These are phyloP conservation scores for Rossbeevera mucosa DNA, from an alignment of 768 basidiomycete genomes.

Conservation along the genomic window DNA sequence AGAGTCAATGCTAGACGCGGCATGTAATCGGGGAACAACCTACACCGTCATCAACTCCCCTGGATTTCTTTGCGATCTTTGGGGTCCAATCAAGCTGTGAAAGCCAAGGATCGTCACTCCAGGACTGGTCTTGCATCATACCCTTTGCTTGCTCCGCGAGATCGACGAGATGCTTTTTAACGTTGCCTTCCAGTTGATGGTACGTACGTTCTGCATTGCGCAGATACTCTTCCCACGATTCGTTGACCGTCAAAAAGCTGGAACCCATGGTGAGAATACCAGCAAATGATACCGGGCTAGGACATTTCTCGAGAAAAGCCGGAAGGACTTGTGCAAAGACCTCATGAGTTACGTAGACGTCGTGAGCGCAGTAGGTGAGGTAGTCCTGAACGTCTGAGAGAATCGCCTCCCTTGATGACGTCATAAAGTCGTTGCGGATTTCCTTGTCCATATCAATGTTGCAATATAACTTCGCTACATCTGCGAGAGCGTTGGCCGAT, in stretches of 20 bases:
- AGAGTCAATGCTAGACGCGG: not conserved
- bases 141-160: slow-evolving; percentile 56
- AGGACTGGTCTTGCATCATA: slow-evolving; percentile 48
- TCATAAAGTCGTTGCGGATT: slow-evolving; percentile 73
- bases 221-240: slow-evolving; percentile 84
- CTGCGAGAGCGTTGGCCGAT: slow-evolving; percentile 84
- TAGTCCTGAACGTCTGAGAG: slow-evolving; percentile 64
- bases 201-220: slow-evolving; percentile 65
- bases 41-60: slow-evolving; percentile 46
- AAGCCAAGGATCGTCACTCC: slow-evolving; percentile 78
- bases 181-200: slow-evolving; percentile 57
- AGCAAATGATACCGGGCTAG: slow-evolving; percentile 89
- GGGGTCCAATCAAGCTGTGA: slow-evolving; percentile 94
- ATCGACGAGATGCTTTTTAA: slow-evolving; percentile 59
- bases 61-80: slow-evolving; percentile 67
- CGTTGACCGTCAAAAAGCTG: slow-evolving; percentile 85
- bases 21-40: not conserved
- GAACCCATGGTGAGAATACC: slow-evolving; percentile 90
- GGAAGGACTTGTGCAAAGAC: slow-evolving; percentile 81
- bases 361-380: slow-evolving; percentile 78
- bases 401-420: slow-evolving; percentile 58
- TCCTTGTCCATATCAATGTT: slow-evolving; percentile 74
- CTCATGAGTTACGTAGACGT: slow-evolving; percentile 79
- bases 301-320: slow-evolving; percentile 75
- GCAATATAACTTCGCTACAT: slow-evolving; percentile 90